These are phyloP conservation scores for Colletotrichum paranaense DNA, from an alignment of 2,329 filamentous ascomycete species.

Conservation along the genomic window DNA sequence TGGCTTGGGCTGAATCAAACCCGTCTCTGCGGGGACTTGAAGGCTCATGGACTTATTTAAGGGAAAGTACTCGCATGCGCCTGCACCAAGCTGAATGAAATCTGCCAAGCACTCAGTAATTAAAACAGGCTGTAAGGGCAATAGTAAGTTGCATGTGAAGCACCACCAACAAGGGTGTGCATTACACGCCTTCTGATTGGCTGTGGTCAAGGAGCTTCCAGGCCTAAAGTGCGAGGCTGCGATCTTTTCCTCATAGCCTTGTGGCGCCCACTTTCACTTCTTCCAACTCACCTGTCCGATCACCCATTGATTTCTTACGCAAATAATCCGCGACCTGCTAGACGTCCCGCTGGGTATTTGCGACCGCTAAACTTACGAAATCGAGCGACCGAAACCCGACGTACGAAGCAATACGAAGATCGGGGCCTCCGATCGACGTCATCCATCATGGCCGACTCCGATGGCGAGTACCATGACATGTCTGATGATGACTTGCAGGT, in stretches of 20 bases:
- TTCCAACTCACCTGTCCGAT: background rate
- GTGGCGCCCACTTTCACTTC: conserved; percentile 5
- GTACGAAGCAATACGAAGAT: no score
- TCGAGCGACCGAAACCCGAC: background rate
- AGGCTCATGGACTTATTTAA: background rate
- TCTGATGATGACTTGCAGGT: conserved; percentile 73
- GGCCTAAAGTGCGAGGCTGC: conserved; percentile 26
- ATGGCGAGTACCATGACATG: conserved; percentile 75
- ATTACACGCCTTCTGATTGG: conserved; percentile 18
- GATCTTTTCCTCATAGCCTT: conserved; percentile 26
- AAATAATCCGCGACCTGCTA: background rate
- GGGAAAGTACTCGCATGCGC: no score
- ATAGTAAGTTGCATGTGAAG: background rate
- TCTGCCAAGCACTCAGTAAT: background rate
- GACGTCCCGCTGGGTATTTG: background rate
- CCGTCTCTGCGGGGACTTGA: background rate
- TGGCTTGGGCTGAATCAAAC: background rate
- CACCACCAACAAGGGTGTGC: background rate
- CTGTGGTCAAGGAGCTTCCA: background rate
- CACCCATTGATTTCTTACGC: background rate
- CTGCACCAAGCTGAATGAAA: background rate
- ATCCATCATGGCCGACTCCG: conserved; percentile 74
- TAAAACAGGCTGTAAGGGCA: background rate
- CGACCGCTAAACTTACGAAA: background rate
- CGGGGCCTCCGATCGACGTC: background rate